Evolutionary conservation across 2,329 filamentous ascomycete genomes (phyloP), one percentile per base, ranked within the genome.

Genomic region (Neonectria neomacrospora): DNA sequence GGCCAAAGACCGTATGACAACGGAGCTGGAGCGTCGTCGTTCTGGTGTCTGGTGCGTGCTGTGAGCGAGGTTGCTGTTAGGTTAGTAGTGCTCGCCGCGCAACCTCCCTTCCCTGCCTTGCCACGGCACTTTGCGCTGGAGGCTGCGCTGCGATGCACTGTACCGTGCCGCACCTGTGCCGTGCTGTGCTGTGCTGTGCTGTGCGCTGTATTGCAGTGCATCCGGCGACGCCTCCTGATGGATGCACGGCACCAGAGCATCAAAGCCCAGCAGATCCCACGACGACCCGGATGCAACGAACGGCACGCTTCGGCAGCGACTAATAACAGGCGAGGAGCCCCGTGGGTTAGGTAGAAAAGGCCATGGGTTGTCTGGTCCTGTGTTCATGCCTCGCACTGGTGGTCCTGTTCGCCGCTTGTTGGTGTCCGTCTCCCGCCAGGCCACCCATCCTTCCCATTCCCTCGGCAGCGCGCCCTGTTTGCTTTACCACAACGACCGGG

Each of bases 251-350:
- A 47, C 54, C 54, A 58, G 48, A 48, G 54, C 54, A 58, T 63
- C 59, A 50, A 45, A 53, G 34, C 34, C 34, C 34, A 37, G 50
- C 48, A 58, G 54, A 54, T 63, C 48, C 41, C 58, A 54, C 60
- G 57, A 37, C 48, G 57, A 37, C 42, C 34, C 60, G 50, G 54
- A 58, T 63, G 60, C 51, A 63, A 51, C 48, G n/a, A 51, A 58
- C 60, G 50, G 60, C 59, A 62, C 53, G 41, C 37, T 18, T 41
- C n/a, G 41, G 22, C 45, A 3, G n/a, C 26, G 45, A 48, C 28
- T 50, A 50, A 50, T n/a, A 50, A 16, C 10, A 50, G 11, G 14
- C 10, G 28, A 30, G 10, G 45, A 50, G 45, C 45, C 47, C 47
- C 23, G 23, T 50, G 47, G 47, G 47, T 50, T 20, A 30, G 28